A percentile compares a stretch with the other conserved stretches of the same genome.
Conservation (phyloP, 2,329 filamentous ascomycete genomes). For the Xylaria sp. region DNA sequence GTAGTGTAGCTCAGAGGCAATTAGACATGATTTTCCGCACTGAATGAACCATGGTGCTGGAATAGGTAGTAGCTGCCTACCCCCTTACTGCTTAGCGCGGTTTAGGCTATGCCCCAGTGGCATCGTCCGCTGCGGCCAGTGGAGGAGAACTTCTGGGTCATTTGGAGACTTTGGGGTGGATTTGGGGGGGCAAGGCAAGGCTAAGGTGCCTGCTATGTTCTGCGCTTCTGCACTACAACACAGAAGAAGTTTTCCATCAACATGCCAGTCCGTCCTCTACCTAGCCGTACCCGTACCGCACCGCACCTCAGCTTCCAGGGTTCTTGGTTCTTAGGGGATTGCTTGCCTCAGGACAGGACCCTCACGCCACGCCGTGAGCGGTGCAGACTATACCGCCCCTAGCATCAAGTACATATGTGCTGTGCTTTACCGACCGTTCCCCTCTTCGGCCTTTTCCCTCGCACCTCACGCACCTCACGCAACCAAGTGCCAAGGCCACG, state of each 20-base stretch:
- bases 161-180: conserved; percentile 10
- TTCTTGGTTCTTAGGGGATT: not conserved
- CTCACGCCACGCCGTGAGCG: conserved; percentile 11
- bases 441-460: conserved; percentile 32
- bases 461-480: conserved; percentile 22
- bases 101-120: conserved; percentile 10
- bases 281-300: not conserved
- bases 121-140: conserved; percentile 15
- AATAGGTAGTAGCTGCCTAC: conserved; percentile 26
- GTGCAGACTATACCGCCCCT: conserved; percentile 2
- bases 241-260: conserved; percentile 5
- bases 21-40: conserved; percentile 26
- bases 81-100: conserved; percentile 18
- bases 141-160: not conserved
- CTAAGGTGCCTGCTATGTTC: not conserved
- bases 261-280: conserved; percentile 6
- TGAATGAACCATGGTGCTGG: conserved; percentile 17
- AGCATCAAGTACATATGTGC: not conserved
- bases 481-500: conserved; percentile 32
- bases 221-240: not conserved
- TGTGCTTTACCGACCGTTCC: conserved; percentile 9
- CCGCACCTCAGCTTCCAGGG: conserved; percentile 4
- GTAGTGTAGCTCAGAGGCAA: conserved; percentile 10
- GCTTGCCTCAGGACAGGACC: not conserved
- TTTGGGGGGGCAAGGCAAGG: conserved; percentile 10